Base-by-base conservation (phyloP, 305 asterid genomes). In the Fraxinus dipetala region DNA sequence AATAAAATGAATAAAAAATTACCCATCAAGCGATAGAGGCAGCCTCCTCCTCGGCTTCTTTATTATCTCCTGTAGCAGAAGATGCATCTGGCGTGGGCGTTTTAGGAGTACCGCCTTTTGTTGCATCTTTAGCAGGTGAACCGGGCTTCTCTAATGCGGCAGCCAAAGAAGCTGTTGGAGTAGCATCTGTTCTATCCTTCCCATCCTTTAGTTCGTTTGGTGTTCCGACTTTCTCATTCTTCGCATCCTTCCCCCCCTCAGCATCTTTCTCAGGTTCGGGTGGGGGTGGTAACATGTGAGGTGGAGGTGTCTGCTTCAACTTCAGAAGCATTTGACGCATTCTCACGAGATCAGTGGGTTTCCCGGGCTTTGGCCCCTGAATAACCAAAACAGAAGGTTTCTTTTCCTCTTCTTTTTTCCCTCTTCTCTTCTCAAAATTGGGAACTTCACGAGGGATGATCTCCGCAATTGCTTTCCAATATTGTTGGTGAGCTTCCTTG, bases 331-430 rank as follows among this genome's bases (percentile, higher is more conserved):
- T 79, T 38, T 93, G 98, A 3, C 98, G 93, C 97, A 95, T 90
- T 82, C 98, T 93, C 8, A 93, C 61, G 86, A 92, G 92, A 79
- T 95, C 98, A 0, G 98, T 91, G 0, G 98, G 95, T 83, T 95
- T 95, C 2, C 97, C 98, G 7, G 98, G 98, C 86, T 95, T 95
- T n/a, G 98, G 98, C 0, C 98, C 98, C 7, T 93, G 96, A 84
- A 95, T 80, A 2, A 95, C 97, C n/a, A 88, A 45, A 31, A 95
- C 83, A 0, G 96, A 85, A 7, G 96, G 87, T 72, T 90, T 95
- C 86, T 84, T 90, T 35, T 91, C 94, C 56, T 91, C 94, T 7
- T 91, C 93, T 30, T 86, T 95, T 76, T 79, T 89, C 36, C 90
- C 85, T 83, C 98, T 86, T 72, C 98, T 92, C 90, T 87, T 94